phyloP scores from a whole-genome alignment of 495 filamentous ascomycete genomes.

The Aspergillus affinis region DNA sequence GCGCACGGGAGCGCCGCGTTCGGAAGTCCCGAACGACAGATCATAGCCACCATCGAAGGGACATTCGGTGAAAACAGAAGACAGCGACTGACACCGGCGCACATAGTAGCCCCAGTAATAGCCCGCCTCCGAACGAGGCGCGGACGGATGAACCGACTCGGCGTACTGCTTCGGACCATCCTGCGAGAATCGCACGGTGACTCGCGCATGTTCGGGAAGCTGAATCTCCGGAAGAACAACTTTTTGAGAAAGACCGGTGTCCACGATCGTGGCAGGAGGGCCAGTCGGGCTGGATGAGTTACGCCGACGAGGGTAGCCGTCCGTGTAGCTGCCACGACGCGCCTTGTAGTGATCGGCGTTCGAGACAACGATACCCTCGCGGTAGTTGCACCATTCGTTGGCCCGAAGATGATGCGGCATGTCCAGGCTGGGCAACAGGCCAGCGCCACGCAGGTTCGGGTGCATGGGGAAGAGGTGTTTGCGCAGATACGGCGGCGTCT shows the following conservation, averaged over 20 bases:
- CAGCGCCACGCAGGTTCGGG: conserved; percentile 63
- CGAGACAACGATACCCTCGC: conserved; percentile 63
- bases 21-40: conserved; percentile 70
- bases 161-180: conserved; percentile 24
- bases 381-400: conserved; percentile 66
- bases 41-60: conserved; percentile 65
- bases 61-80: conserved; percentile 64
- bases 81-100: conserved; percentile 56
- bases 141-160: conserved; percentile 56
- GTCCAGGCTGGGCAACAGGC: conserved; percentile 66
- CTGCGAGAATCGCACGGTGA: conserved; percentile 60
- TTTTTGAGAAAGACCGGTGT: conserved; percentile 29
- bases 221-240: conserved; percentile 49
- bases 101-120: conserved; percentile 78
- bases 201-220: conserved; percentile 59
- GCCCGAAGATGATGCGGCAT: conserved; percentile 72
- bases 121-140: conserved; percentile 63
- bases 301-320: conserved; percentile 4
- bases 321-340: conserved; percentile 8
- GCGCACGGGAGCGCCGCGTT: conserved; percentile 61
- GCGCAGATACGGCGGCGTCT: conserved; percentile 73
- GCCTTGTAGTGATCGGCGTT: conserved; percentile 14
- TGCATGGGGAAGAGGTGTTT: conserved; percentile 67
- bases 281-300: conserved; percentile 5
- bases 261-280: conserved; percentile 24